phyloP scores from a whole-genome alignment of 306 rosid species.

The Rosa persica region DNA sequence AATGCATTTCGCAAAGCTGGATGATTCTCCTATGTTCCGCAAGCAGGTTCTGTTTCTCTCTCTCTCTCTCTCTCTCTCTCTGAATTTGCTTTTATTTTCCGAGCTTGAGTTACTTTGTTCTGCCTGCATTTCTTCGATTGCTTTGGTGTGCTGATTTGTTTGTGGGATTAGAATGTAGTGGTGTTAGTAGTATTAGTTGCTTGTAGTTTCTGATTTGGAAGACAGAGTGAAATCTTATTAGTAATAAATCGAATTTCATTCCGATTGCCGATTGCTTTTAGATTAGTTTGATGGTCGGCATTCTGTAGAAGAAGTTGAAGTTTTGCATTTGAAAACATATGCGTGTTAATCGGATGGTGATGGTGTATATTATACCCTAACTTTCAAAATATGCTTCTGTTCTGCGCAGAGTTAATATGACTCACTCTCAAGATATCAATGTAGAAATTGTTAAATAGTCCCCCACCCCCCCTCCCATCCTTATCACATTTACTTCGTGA shows the following conservation, averaged over 20 bases:
- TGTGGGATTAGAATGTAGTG: neutral
- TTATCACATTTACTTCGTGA: neutral
- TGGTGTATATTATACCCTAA: neutral
- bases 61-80: neutral
- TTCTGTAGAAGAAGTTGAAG: neutral
- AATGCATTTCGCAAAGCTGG: constrained; percentile 98
- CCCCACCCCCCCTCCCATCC: neutral
- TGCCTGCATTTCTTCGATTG: neutral
- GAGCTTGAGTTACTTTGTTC: neutral
- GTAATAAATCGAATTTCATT: neutral
- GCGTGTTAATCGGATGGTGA: neutral
- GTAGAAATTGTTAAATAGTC: neutral
- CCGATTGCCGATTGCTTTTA: neutral
- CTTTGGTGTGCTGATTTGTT: neutral
- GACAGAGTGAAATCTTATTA: neutral
- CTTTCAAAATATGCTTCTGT: neutral
- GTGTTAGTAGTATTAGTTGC: neutral
- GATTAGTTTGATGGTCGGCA: neutral
- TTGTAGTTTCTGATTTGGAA: neutral
- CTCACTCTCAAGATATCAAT: neutral
- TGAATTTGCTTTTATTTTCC: neutral
- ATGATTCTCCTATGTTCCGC: constrained; percentile 99
- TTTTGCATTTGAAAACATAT: neutral
- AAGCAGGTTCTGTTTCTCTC: constrained; percentile 70
- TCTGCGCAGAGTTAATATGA: neutral